Base-by-base conservation (phyloP, 176 grass and related monocot genomes). In the Phragmites australis region DNA sequence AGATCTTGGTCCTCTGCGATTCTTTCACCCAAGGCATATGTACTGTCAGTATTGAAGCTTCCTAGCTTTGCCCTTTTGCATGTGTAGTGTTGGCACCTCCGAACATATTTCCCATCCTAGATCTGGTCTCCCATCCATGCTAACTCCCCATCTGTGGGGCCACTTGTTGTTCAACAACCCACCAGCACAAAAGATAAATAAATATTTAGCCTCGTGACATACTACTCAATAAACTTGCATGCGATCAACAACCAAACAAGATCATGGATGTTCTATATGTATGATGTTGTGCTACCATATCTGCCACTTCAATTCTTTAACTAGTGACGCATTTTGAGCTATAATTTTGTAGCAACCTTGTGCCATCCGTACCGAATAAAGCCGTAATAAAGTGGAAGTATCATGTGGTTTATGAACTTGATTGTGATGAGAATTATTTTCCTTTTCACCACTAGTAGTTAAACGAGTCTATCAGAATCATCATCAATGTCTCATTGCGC, bases 31-130 rank as follows among this genome's bases (percentile, higher is more conserved):
- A 65, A 13, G 32, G 51, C 17, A 64, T 49, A 50, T 75, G 13
- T 60, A 48, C 76, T 47, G 76, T 68, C 60, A 21, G 59, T 76
- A 63, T 42, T 45, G 71, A 70, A 70, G 44, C 71, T 54, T 87
- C 71, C 61, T 50, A 43, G 31, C 42, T 50, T 57, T 60, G 69
- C 25, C 30, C 49, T 60, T 68, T 17, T 52, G 61, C n/a, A 75
- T 49, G 72, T 69, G 70, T 25, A 30, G 50, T 49, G 48, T 75
- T 54, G 52, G 58, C 6, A 29, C 32, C 43, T 52, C 42, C 52
- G 65, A 25, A 47, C 44, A 72, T 55, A 78, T 49, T 63, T 58
- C 53, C 23, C 65, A 50, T 83, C 61, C 39, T 83, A 37, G 49
- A 58, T 76, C 72, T 67, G 52, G 42, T 39, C 27, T 55, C 54